A percentile compares a stretch with the other conserved stretches of the same genome.
Conservation (phyloP, 2,329 filamentous ascomycete species). For the Neopestalotiopsis rosae region DNA sequence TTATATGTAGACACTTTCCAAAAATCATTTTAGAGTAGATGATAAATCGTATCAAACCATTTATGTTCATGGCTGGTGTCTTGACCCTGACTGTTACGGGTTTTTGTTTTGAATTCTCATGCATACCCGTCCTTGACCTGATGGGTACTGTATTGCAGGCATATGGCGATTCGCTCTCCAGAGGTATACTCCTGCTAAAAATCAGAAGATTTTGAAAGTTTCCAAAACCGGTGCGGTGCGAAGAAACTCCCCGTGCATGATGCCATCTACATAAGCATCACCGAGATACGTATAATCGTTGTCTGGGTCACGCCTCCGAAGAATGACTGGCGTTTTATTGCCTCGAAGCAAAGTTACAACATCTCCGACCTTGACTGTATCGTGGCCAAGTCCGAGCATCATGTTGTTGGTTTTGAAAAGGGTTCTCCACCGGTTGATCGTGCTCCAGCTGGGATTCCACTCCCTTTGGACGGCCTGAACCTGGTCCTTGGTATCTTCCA, state of each 20-base stretch:
- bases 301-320: not conserved
- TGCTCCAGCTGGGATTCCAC: not conserved
- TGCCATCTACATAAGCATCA: not conserved
- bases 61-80: no score
- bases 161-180: not conserved
- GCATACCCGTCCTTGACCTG: no score
- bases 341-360: not conserved
- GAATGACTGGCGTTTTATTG: not conserved
- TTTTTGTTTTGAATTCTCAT: no score
- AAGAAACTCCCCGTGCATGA: not conserved
- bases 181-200: not conserved
- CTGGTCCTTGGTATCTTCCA: not conserved
- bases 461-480: not conserved
- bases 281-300: not conserved
- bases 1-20: no score
- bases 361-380: not conserved
- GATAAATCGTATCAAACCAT: no score
- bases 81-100: no score
- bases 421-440: not conserved
- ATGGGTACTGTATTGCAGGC: no score
- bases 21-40: no score
- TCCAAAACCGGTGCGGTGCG: not conserved
- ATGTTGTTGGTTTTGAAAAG: not conserved
- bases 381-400: not conserved
- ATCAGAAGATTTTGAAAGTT: not conserved